Percentiles rank a stretch among this genome's conserved stretches.
Conservation (phyloP, 2,329 filamentous ascomycete species). For the Aureobasidium sp. region DNA sequence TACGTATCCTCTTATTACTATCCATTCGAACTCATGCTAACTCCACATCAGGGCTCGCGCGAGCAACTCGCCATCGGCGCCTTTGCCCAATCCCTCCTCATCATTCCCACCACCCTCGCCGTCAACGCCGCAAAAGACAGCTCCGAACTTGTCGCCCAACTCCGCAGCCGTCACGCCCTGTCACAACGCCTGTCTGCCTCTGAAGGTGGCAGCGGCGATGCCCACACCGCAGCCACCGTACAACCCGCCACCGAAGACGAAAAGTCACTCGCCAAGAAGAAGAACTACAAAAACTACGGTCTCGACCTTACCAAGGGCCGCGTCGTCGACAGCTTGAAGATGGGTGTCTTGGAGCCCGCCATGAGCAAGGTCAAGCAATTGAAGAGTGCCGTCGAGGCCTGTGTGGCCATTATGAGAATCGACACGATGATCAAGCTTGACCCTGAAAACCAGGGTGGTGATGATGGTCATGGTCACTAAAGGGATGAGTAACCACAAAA, state of each 20-base stretch:
- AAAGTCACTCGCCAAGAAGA: constrained; percentile 83
- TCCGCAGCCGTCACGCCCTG: constrained; percentile 86
- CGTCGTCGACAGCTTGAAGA: constrained; percentile 88
- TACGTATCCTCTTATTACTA: constrained; percentile 31
- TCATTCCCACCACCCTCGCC: constrained; percentile 92
- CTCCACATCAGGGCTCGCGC: constrained; percentile 57
- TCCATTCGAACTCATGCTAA: not conserved
- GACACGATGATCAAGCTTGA: constrained; percentile 98
- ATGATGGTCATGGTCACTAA: constrained; percentile 49
- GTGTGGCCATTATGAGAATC: constrained; percentile 98
- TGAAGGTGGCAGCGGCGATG: constrained; percentile 26
- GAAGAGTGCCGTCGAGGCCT: constrained; percentile 97
- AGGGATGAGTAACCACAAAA: not conserved
- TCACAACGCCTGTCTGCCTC: constrained; percentile 72
- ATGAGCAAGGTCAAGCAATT: constrained; percentile 98
- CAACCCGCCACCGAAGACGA: constrained; percentile 59
- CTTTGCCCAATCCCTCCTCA: constrained; percentile 87
- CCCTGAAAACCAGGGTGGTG: constrained; percentile 68
- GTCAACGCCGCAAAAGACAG: constrained; percentile 96
- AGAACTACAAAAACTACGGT: constrained; percentile 98
- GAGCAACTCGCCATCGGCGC: constrained; percentile 97
- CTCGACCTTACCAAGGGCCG: constrained; percentile 83
- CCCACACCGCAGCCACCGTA: constrained; percentile 17
- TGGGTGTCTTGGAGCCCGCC: constrained; percentile 89
- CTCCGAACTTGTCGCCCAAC: constrained; percentile 88